These are phyloP conservation scores for Termitomyces heimii DNA, from an alignment of 768 basidiomycete genomes.

Conservation along the genomic window DNA sequence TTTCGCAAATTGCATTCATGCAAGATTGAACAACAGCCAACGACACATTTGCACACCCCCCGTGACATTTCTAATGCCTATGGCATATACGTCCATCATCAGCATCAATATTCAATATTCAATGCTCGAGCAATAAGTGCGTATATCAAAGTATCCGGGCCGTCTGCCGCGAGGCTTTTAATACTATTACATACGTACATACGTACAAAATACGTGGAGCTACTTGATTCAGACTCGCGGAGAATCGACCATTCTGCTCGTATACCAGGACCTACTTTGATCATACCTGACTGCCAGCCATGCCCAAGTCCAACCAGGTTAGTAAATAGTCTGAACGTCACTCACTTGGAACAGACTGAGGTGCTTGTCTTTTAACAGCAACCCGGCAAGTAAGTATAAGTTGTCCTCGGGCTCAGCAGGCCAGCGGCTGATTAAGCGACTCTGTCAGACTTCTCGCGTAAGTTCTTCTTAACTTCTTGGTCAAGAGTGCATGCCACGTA, in stretches of 20 bases:
- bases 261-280: neutral
- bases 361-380: neutral
- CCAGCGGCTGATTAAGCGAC: neutral
- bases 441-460: conserved; percentile 15
- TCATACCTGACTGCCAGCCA: neutral
- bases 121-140: neutral
- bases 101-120: no score
- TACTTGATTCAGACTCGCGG: neutral
- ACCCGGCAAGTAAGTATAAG: conserved; percentile 6
- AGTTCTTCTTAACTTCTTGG: neutral
- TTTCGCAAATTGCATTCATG: no score
- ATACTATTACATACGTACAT: neutral
- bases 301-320: conserved; percentile 5
- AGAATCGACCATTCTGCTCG: neutral
- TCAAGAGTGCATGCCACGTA: neutral
- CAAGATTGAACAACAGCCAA: no score
- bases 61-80: no score
- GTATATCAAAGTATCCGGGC: neutral
- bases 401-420: neutral
- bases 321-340: neutral
- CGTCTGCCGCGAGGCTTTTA: neutral
- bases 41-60: no score
- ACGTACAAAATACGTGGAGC: neutral
- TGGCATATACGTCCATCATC: neutral
- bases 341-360: neutral